phyloP scores from a whole-genome alignment of 2,329 filamentous ascomycete species.

The Calycina herbarum region DNA sequence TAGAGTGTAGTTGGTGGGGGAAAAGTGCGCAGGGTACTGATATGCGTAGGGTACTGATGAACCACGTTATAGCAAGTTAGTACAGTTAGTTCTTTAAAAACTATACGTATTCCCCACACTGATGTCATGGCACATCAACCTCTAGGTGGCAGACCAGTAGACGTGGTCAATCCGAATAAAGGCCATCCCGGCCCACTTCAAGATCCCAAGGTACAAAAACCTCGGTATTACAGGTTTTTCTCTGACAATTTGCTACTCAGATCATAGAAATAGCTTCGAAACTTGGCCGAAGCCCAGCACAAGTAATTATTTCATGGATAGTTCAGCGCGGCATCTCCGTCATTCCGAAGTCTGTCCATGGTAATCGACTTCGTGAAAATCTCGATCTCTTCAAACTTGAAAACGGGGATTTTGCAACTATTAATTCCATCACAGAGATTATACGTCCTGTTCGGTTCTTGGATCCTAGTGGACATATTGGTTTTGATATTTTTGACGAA shows the following conservation, averaged over 20 bases:
- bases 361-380: conserved; percentile 26
- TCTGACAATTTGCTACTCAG: neutral
- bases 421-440: conserved; percentile 2
- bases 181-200: conserved; percentile 12
- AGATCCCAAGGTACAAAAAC: conserved; percentile 7
- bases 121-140: conserved; percentile 18
- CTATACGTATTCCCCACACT: no score
- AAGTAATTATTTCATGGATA: conserved; percentile 50
- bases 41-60: no score
- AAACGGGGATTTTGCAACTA: conserved; percentile 8
- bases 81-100: no score
- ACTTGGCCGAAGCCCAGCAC: conserved; percentile 45
- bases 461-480: conserved; percentile 14
- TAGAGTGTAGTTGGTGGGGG: no score
- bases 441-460: conserved; percentile 10
- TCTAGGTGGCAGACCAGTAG: conserved; percentile 15
- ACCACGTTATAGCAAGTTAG: no score
- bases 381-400: conserved; percentile 4
- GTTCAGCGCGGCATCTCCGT: conserved; percentile 47
- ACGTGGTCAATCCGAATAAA: conserved; percentile 12
- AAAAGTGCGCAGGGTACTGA: no score
- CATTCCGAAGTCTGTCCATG: conserved; percentile 51
- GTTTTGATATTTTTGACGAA: conserved; percentile 16
- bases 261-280: conserved; percentile 44
- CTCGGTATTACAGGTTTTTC: neutral